phyloP scores from a whole-genome alignment of 1,284 basidiomycete species.

The Somion occarium region DNA sequence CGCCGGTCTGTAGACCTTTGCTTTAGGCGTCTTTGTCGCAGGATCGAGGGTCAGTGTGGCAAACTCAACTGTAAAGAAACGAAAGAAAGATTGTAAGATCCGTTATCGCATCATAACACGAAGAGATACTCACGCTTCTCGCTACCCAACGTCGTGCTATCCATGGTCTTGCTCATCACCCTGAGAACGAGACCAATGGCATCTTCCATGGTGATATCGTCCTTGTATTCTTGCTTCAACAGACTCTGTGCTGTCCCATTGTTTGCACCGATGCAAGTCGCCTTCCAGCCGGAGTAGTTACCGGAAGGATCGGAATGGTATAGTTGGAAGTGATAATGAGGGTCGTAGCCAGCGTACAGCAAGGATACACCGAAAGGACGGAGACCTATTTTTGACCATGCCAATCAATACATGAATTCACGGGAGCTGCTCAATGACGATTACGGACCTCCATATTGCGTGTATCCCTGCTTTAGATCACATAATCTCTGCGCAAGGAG shows the following conservation, averaged over 20 bases:
- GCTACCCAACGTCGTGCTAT: constrained; percentile 92
- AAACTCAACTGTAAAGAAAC: constrained; percentile 75
- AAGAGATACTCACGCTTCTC: constrained; percentile 74
- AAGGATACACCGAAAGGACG: constrained; percentile 97
- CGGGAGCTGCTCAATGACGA: too few relatives aligned
- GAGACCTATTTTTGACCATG: too few relatives aligned
- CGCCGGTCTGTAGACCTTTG: constrained; percentile 88
- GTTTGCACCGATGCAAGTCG: constrained; percentile 96
- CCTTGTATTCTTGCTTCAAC: constrained; percentile 98
- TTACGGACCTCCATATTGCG: constrained; percentile 86
- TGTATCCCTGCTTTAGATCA: constrained; percentile 98
- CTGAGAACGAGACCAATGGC: constrained; percentile 90
- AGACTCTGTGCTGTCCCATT: constrained; percentile 92
- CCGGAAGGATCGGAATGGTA: constrained; percentile 99
- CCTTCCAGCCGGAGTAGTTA: constrained; percentile 99
- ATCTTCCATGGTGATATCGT: constrained; percentile 86
- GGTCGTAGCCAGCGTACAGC: constrained; percentile 95
- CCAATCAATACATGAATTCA: too few relatives aligned
- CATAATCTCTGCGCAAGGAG: constrained; percentile 91
- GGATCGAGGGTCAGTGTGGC: constrained; percentile 88
- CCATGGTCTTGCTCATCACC: constrained; percentile 99
- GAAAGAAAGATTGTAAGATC: constrained; percentile 1
- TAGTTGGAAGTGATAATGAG: constrained; percentile 94
- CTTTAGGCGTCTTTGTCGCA: constrained; percentile 73
- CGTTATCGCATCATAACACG: constrained; percentile 7